A percentile compares a stretch with the other conserved stretches of the same genome.
Conservation (phyloP, 306 rosid genomes). For the Vicia faba region DNA sequence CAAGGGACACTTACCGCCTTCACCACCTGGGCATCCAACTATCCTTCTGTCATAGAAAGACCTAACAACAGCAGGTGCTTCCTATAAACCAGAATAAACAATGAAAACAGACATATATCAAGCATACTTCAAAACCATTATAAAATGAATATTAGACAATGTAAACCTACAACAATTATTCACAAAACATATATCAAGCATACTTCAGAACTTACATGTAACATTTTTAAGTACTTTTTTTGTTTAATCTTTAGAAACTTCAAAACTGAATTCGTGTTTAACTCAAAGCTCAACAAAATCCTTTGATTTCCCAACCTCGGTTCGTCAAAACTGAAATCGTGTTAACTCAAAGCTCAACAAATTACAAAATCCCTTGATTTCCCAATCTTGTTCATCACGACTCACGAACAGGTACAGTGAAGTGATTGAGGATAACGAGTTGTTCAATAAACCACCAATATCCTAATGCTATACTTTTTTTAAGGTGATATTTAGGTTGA, state of each 20-base stretch:
- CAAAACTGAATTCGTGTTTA: neutral
- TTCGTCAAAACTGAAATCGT: neutral
- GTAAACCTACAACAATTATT: conserved; percentile 16
- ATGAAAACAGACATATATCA: conserved; percentile 9
- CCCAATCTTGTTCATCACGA: neutral
- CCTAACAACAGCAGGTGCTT: conserved; percentile 83
- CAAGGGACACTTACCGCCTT: conserved; percentile 68
- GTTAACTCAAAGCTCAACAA: conserved; percentile 2
- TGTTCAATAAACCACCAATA: neutral
- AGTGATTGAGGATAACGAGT: neutral
- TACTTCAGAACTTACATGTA: neutral
- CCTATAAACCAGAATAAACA: conserved; percentile 51
- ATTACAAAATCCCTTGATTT: neutral
- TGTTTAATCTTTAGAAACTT: neutral
- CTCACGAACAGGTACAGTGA: neutral
- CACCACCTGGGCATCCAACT: conserved; percentile 97
- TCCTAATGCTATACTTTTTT: neutral
- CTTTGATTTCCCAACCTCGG: neutral
- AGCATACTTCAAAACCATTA: conserved; percentile 12
- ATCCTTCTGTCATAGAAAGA: conserved; percentile 79
- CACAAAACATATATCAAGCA: neutral
- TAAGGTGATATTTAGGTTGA: neutral
- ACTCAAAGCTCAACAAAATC: conserved; percentile 1
- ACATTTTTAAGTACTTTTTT: neutral
- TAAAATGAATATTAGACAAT: neutral